Evolutionary conservation across 1,284 basidiomycete genomes (phyloP).

Genomic region (Sparassis latifolia): DNA sequence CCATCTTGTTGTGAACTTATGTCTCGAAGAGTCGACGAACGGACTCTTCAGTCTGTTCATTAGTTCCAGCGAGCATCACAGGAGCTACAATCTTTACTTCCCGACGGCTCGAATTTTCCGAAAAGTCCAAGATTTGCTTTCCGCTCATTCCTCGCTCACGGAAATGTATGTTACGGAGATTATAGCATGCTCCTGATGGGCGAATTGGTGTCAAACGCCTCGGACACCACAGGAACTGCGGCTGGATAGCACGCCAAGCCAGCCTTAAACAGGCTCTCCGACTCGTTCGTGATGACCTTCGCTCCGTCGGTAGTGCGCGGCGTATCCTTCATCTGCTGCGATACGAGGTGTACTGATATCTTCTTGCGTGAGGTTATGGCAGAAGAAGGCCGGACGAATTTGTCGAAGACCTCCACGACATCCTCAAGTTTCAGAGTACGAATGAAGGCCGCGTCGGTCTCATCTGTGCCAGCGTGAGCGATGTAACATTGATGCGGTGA

Average conservation of each 20-base stretch:
- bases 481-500: not conserved
- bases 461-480: constrained; percentile 11
- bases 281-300: constrained; percentile 8
- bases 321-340: constrained; percentile 15
- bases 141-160: no score
- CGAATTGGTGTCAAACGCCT: no score
- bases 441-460: constrained; percentile 18
- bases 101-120: no score
- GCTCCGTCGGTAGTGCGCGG: not conserved
- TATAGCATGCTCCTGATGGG: no score
- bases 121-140: no score
- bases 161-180: no score
- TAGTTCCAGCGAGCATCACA: no score
- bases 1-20: no score
- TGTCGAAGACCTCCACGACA: constrained; percentile 18
- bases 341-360: constrained; percentile 23
- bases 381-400: constrained; percentile 16
- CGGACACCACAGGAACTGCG: constrained; percentile 11
- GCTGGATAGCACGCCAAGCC: constrained; percentile 17
- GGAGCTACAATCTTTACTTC: no score
- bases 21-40: no score
- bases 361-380: constrained; percentile 17
- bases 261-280: constrained; percentile 16
- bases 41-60: no score
- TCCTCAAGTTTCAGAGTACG: constrained; percentile 15